Base-by-base conservation (phyloP, 2,329 filamentous ascomycete species). In the Neonectria neomacrospora region DNA sequence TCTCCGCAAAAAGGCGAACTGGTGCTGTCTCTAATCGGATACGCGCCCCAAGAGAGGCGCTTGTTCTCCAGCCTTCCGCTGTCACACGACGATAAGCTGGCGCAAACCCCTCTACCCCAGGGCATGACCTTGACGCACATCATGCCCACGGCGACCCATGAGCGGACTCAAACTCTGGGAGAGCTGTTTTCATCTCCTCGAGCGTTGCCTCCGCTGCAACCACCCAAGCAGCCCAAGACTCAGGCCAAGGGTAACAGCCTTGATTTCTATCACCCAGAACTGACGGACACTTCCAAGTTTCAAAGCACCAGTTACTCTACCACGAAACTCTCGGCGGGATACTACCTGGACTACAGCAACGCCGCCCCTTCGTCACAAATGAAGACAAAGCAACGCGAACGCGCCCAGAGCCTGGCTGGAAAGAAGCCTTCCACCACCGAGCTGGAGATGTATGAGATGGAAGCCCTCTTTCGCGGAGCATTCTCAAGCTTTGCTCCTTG, bases 401-500 rank as follows among this genome's bases (percentile, higher is more conserved):
- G 91, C 48, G 89, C 90, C 1, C 81, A 93, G 69, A 93, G 90
- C 71, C 81, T 86, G 73, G 89, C 80, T 42, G 89, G 84, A 68
- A 85, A 80, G 74, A 86, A 88, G 77, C 85, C 85, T 5, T 85
- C 85, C 2, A 77, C 81, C 5, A 79, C 80, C 1, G 87, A 90
- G 67, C 74, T 86, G 1, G 84, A 91, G 72, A 81, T 87, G 70
- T 86, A 87, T 3, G 90, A 91, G 74, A 87, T 93, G 78, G 91
- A 94, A 69, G 85, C 89, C 0, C 80, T 94, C 10, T 95, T 94
- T 73, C 86, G 91, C 30, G 88, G 90, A 58, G 91, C 90, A 1
- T 95, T 94, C 76, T 93, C 91, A 0, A 91, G 90, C 72, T 95
- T 94, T 75, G 92, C 92, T 6, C 92, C 92, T 0, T 88, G 86